phyloP scores from a whole-genome alignment of 139 green algal genomes.

The Micractinium sp. region DNA sequence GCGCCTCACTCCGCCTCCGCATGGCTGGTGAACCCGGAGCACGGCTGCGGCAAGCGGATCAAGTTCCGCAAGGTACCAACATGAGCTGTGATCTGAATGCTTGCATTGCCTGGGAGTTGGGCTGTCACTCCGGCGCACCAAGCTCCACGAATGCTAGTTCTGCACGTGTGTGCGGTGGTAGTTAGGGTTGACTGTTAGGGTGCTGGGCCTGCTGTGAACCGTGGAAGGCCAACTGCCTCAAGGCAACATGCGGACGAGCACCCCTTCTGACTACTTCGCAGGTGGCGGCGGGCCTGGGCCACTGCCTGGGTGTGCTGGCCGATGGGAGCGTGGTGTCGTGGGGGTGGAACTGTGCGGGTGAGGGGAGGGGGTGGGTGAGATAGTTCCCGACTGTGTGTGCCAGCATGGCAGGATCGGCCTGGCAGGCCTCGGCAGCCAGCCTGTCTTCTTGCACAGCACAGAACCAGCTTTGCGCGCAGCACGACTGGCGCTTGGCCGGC shows the following conservation, averaged over 20 bases:
- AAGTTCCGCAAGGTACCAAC: constrained; percentile 3
- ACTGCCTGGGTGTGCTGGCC: constrained; percentile 45
- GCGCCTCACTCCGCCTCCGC: background rate
- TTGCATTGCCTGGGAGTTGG: too few relatives aligned
- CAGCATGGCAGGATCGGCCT: too few relatives aligned
- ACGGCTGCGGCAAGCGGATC: background rate
- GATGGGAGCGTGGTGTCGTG: constrained; percentile 46
- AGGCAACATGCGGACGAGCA: background rate
- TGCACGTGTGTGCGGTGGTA: too few relatives aligned
- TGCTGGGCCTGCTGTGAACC: too few relatives aligned
- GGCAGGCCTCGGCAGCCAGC: background rate
- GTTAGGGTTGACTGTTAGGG: too few relatives aligned
- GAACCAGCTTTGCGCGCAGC: background rate
- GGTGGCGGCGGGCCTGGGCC: constrained; percentile 38
- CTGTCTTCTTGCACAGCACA: background rate
- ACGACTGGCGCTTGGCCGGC: too few relatives aligned
- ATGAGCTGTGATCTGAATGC: background rate
- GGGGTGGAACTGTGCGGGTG: constrained; percentile 49
- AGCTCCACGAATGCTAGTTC: too few relatives aligned
- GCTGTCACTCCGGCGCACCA: too few relatives aligned
- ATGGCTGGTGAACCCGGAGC: constrained; percentile 24
- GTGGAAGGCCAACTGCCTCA: background rate
- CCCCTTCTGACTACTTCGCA: background rate
- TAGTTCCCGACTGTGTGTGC: background rate
- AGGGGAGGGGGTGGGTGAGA: background rate